Conservation (phyloP, 1,139 yeast species). For the Suhomyces yuchorum region DNA sequence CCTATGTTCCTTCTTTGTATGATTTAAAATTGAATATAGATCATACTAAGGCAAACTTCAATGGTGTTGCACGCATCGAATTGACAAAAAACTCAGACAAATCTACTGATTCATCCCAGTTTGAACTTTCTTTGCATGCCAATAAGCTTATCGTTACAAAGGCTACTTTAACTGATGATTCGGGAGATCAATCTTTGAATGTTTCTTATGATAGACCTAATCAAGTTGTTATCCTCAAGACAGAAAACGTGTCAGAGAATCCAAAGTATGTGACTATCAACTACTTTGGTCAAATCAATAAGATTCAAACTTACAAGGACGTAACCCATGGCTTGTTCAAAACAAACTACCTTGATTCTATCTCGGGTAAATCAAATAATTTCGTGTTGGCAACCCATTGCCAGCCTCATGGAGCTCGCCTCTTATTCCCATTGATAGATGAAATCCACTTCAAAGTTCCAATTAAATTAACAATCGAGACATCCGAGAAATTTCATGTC, state of each 20-base stretch:
- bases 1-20: slow-evolving; percentile 47
- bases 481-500: slow-evolving; percentile 49
- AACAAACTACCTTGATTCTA: slow-evolving; percentile 57
- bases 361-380: slow-evolving; percentile 49
- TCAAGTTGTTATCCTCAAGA: slow-evolving; percentile 34
- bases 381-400: slow-evolving; percentile 66
- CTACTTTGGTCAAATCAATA: slow-evolving; percentile 58
- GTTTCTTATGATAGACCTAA: slow-evolving; percentile 40
- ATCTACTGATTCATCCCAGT: slow-evolving; percentile 24
- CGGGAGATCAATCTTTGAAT: slow-evolving; percentile 14
- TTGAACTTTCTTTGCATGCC: slow-evolving; percentile 41
- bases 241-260: slow-evolving; percentile 6
- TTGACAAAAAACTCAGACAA: slow-evolving; percentile 31
- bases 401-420: slow-evolving; percentile 66
- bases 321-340: slow-evolving; percentile 67
- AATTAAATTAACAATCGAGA: slow-evolving; percentile 48
- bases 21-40: slow-evolving; percentile 43
- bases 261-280: slow-evolving; percentile 13
- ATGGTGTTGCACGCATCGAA: slow-evolving; percentile 45
- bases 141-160: slow-evolving; percentile 40
- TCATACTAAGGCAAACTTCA: slow-evolving; percentile 58
- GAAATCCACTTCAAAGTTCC: slow-evolving; percentile 58
- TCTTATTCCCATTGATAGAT: slow-evolving; percentile 66
- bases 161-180: slow-evolving; percentile 19
- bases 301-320: slow-evolving; percentile 58